Percentiles rank a stretch among this genome's conserved stretches.
phyloP scores from a whole-genome alignment of 768 basidiomycete species.

The Phaffia australis region DNA sequence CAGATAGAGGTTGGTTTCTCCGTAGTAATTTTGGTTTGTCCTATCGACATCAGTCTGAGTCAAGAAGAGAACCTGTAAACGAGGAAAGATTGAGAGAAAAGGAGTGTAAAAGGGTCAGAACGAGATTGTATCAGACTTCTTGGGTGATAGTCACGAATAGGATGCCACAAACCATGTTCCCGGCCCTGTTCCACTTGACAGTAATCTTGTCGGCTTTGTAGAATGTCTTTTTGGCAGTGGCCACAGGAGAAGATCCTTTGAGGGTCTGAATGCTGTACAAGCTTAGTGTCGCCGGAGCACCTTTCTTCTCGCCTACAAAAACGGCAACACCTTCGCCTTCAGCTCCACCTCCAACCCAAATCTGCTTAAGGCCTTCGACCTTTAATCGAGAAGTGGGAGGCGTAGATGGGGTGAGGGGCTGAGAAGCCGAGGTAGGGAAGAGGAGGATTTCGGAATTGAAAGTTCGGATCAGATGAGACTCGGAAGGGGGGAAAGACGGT shows the following conservation, averaged over 20 bases:
- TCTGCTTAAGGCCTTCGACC: conserved; percentile 25
- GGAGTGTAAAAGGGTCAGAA: not conserved
- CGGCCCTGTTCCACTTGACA: conserved; percentile 93
- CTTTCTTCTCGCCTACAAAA: conserved; percentile 87
- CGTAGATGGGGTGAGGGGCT: conserved; percentile 4
- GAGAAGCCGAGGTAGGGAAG: conserved; percentile 27
- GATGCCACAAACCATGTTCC: conserved; percentile 56
- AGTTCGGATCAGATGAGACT: conserved; percentile 34
- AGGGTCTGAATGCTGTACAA: conserved; percentile 28
- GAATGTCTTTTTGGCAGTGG: conserved; percentile 67
- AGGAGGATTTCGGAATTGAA: conserved; percentile 33
- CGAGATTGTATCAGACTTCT: not conserved
- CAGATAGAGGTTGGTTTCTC: conserved; percentile 89
- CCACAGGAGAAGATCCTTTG: conserved; percentile 49
- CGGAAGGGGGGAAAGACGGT: conserved; percentile 35
- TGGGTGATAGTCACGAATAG: not conserved
- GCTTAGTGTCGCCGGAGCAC: conserved; percentile 38
- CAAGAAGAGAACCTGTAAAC: conserved; percentile 50
- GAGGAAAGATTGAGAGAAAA: not conserved
- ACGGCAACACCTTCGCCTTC: conserved; percentile 51
- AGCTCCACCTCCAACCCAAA: conserved; percentile 26
- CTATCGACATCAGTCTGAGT: conserved; percentile 96
- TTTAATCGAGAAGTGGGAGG: conserved; percentile 20
- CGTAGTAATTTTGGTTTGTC: conserved; percentile 95
- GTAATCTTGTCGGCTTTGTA: conserved; percentile 87